Evolutionary conservation across 208 protist species (phyloP).

Genomic region (Plasmodiophora brassicae): DNA sequence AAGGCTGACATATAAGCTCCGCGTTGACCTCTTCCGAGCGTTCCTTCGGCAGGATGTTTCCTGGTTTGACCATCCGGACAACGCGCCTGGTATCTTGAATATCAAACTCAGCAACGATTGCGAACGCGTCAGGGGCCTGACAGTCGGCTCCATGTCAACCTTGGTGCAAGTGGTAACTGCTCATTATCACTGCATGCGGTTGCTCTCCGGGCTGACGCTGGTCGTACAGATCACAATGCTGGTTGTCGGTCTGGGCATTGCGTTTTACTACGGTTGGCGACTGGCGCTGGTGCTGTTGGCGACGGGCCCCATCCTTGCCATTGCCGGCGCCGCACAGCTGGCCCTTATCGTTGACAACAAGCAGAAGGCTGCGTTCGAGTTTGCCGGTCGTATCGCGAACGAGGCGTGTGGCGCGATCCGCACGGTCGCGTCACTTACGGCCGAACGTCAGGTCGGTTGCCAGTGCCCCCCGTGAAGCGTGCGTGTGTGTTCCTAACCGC

Average conservation of each 20-base stretch:
- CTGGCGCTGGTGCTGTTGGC: not conserved
- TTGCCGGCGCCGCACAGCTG: not conserved
- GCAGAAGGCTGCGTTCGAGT: not conserved
- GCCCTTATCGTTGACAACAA: not conserved
- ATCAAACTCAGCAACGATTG: not conserved
- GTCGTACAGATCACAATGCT: not conserved
- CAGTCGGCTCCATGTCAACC: not conserved
- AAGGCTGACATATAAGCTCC: not conserved
- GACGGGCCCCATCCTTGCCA: not conserved
- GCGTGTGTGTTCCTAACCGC: not conserved
- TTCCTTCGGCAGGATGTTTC: not conserved
- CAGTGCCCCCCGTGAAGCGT: too few relatives aligned
- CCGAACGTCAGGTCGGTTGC: not conserved
- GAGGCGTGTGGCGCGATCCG: not conserved
- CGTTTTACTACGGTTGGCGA: constrained; percentile 5
- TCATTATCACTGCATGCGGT: not conserved
- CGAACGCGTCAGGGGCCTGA: not conserved
- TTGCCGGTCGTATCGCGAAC: not conserved
- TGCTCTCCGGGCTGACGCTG: not conserved
- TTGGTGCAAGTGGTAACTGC: not conserved
- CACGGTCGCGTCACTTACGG: not conserved
- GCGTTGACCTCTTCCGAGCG: not conserved
- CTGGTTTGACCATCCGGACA: not conserved
- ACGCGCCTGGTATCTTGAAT: not conserved
- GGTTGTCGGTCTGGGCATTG: not conserved